phyloP scores from a whole-genome alignment of 495 filamentous ascomycete genomes.

The Cercophora scortea region DNA sequence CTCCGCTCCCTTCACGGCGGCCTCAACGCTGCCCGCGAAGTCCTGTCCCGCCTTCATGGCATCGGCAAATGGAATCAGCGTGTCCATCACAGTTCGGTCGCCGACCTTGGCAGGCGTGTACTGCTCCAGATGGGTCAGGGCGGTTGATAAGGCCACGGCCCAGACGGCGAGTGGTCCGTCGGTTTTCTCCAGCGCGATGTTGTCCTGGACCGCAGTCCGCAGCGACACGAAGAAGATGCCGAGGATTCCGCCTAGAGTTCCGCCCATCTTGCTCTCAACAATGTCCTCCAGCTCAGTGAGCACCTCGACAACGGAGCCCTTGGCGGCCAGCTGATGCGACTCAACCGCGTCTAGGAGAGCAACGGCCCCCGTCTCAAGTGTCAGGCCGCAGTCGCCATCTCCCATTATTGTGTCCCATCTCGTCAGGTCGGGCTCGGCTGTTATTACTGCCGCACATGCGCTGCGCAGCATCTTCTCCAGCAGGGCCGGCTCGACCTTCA shows the following conservation, averaged over 20 bases:
- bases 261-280: conserved; percentile 52
- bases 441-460: conserved; percentile 43
- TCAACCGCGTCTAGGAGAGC: conserved; percentile 34
- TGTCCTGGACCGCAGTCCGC: conserved; percentile 37
- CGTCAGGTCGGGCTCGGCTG: conserved; percentile 51
- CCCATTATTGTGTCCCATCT: conserved; percentile 59
- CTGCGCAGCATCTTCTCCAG: conserved; percentile 43
- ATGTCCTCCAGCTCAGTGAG: conserved; percentile 47
- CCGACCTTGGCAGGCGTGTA: conserved; percentile 43
- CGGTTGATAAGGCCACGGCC: conserved; percentile 27
- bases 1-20: conserved; percentile 47
- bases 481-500: conserved; percentile 33
- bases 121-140: conserved; percentile 36
- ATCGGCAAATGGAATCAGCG: conserved; percentile 49
- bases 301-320: conserved; percentile 42
- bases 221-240: conserved; percentile 53
- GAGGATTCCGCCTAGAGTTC: conserved; percentile 53
- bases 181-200: conserved; percentile 22
- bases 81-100: conserved; percentile 50
- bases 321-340: conserved; percentile 20
- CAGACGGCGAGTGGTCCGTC: conserved; percentile 24
- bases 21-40: conserved; percentile 43
- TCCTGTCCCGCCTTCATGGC: conserved; percentile 33
- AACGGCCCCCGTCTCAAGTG: conserved; percentile 41
- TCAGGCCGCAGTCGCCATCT: conserved; percentile 58